A percentile compares a stretch with the other conserved stretches of the same genome.
phyloP scores from a whole-genome alignment of 2,329 filamentous ascomycete genomes.

The Clarireedia monteithiana region DNA sequence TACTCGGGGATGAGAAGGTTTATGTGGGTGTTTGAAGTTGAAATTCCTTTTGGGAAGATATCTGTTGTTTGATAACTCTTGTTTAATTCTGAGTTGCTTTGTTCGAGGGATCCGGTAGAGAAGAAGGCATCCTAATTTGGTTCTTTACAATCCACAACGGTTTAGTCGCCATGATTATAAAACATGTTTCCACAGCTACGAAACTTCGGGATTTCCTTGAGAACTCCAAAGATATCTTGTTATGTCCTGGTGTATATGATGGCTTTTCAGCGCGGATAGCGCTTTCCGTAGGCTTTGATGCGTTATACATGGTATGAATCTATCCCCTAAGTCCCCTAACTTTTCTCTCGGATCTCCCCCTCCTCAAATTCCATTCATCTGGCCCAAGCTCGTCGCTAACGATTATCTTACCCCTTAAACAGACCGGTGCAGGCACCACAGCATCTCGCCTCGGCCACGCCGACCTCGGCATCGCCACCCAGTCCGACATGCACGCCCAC shows the following conservation, averaged over 20 bases:
- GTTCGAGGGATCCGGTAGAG: no score
- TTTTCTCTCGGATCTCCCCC: neutral
- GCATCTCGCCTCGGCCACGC: constrained; percentile 41
- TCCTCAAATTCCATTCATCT: neutral
- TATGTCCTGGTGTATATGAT: constrained; percentile 62
- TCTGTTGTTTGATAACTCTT: no score
- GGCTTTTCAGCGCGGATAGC: constrained; percentile 58
- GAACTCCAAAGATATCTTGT: constrained; percentile 32
- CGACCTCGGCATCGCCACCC: constrained; percentile 41
- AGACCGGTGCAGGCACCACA: constrained; percentile 44
- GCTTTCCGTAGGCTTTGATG: constrained; percentile 53
- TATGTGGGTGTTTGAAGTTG: no score
- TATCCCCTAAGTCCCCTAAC: no score
- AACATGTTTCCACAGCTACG: neutral
- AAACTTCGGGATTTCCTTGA: constrained; percentile 11
- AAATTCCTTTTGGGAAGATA: no score
- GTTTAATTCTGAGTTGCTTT: no score
- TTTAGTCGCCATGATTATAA: no score
- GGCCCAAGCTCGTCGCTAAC: neutral
- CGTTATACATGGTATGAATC: constrained; percentile 49
- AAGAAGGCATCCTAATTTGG: no score
- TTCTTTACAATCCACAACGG: no score
- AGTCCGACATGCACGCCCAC: constrained; percentile 45
- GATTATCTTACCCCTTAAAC: neutral
- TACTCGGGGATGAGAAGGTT: no score